Evolutionary conservation across 345 rosid species (phyloP).

Genomic region (Brassica napus): Da-Ae NC_063434.1:3046501-3047000

Average conservation of each 20-base stretch:
- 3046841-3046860: background rate
- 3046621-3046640: conserved; percentile 93
- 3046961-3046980: conserved; percentile 29
- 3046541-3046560: too few relatives aligned
- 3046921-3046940: conserved; percentile 17
- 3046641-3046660: conserved; percentile 89
- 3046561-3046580: too few relatives aligned
- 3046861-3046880: conserved; percentile 30
- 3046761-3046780: background rate
- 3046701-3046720: conserved; percentile 34
- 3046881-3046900: conserved; percentile 37
- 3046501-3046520: background rate
- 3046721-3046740: background rate
- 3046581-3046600: conserved; percentile 21
- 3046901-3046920: conserved; percentile 41
- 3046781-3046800: too few relatives aligned
- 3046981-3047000: conserved; percentile 16
- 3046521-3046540: too few relatives aligned
- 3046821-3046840: too few relatives aligned
- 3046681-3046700: conserved; percentile 89
- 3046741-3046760: background rate
- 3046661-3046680: conserved; percentile 86
- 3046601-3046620: conserved; percentile 66
- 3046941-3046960: conserved; percentile 21
- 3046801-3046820: too few relatives aligned